Base-by-base conservation (phyloP, 768 basidiomycete species). In the Boletus tylopilopsis region DNA sequence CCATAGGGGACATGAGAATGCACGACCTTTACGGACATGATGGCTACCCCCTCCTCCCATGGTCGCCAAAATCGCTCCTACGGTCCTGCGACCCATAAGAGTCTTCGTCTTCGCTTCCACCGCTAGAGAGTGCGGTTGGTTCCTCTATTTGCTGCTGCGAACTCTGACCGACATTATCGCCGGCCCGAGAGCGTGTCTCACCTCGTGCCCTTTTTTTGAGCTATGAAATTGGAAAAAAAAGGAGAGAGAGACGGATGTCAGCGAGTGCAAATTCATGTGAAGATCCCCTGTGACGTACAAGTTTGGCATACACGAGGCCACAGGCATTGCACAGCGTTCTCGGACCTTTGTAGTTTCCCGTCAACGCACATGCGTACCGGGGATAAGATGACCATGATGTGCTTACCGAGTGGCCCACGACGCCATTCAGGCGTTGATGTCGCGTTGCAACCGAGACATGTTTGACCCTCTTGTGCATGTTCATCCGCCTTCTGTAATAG, bases 401-500 rank as follows among this genome's bases (percentile, higher is more conserved):
- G 69, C 74, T 66, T 63, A 90, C 88, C 89, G 72, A 91, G 68
- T 13, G 89, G 89, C 1, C 89, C 89, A 54, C 90, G 73, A 47
- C 89, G 75, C 89, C 90, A 92, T 72, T 92, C 89, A 6, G 89
- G 89, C 55, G 89, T 92, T 48, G 87, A 84, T 15, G 90, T 92
- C 53, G 88, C 89, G 59, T 72, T 77, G 70, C 89, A 92, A 27
- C 88, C 90, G 27, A 89, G 73, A 68, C 89, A 92, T 22, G 78
- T 85, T 64, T 90, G 89, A 15, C 80, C 79, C 48, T 85, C 84
- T 53, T 73, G 71, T 49, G 67, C 69, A 46, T 71, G 71, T 43
- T 71, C 74, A 12, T 79, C 79, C 21, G 62, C 57, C 53, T 62
- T 72, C 69, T 68, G 62, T 33, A 22, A 25, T 36, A 25, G 4